Conservation (phyloP, 257 asterid genomes). For the Linderniella brevidens region DNA sequence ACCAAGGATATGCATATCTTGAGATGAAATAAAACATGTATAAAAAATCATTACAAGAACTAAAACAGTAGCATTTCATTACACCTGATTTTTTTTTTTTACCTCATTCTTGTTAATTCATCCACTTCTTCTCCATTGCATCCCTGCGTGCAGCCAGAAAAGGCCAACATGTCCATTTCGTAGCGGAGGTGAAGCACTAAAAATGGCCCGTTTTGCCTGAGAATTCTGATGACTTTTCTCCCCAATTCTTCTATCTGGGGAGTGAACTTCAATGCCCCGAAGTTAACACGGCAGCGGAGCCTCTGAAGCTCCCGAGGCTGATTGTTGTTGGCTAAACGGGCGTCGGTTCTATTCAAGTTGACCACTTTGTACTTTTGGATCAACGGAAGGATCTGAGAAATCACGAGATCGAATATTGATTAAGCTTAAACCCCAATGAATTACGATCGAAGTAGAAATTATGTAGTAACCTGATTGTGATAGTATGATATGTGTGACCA, state of each 20-base stretch:
- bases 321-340: conserved; percentile 84
- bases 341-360: conserved; percentile 80
- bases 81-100: not conserved
- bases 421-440: not conserved
- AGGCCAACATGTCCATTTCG: conserved; percentile 98
- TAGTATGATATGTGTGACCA: conserved; percentile 94
- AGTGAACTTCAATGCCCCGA: conserved; percentile 63
- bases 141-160: conserved; percentile 95
- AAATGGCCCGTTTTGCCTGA: conserved; percentile 77
- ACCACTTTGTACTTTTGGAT: conserved; percentile 83
- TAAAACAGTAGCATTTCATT: too few species aligned
- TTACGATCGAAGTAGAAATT: not conserved
- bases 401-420: not conserved
- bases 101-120: conserved; percentile 94
- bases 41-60: not conserved
- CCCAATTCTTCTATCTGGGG: conserved; percentile 94
- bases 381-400: conserved; percentile 90
- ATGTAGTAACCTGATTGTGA: conserved; percentile 44
- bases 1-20: conserved; percentile 98
- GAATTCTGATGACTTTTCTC: conserved; percentile 57
- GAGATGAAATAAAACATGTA: conserved; percentile 14
- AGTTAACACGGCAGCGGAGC: conserved; percentile 90
- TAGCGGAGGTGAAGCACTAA: conserved; percentile 92
- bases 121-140: conserved; percentile 69
- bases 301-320: conserved; percentile 81